Conservation (phyloP, 2,329 filamentous ascomycete species). For the Aspergillus terreus region DNA sequence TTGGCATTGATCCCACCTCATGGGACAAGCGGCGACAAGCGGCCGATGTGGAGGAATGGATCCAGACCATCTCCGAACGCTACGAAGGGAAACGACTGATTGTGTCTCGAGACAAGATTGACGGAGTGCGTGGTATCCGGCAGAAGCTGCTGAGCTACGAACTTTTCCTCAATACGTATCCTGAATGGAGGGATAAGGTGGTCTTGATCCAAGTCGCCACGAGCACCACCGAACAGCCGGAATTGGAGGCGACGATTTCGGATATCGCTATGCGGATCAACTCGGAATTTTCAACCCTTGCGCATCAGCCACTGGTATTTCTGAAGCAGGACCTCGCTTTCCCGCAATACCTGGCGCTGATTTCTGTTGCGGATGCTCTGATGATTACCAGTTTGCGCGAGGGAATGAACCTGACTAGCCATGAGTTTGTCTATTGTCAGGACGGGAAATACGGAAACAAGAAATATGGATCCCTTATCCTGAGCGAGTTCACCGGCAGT, state of each 20-base stretch:
- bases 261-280: constrained; percentile 96
- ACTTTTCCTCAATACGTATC: constrained; percentile 89
- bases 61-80: constrained; percentile 73
- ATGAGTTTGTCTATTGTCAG: constrained; percentile 91
- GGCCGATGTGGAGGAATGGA: constrained; percentile 71
- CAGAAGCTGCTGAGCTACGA: constrained; percentile 93
- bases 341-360: constrained; percentile 83
- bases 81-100: constrained; percentile 89
- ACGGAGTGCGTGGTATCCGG: constrained; percentile 84
- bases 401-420: constrained; percentile 94
- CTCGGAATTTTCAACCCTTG: constrained; percentile 82
- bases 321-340: constrained; percentile 93
- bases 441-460: constrained; percentile 67
- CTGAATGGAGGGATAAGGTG: constrained; percentile 80
- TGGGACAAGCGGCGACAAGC: constrained; percentile 69
- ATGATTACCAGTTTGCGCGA: constrained; percentile 95
- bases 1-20: constrained; percentile 82
- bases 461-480: constrained; percentile 82
- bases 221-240: constrained; percentile 81
- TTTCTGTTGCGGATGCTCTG: constrained; percentile 83
- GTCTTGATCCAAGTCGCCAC: constrained; percentile 93
- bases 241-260: constrained; percentile 81
- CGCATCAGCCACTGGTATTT: constrained; percentile 89
- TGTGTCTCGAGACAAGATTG: constrained; percentile 89
- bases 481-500: constrained; percentile 94